A percentile compares a stretch with the other conserved stretches of the same genome.
Evolutionary conservation across 2,329 filamentous ascomycete species (phyloP).

Genomic region (Lachnellula arida): DNA sequence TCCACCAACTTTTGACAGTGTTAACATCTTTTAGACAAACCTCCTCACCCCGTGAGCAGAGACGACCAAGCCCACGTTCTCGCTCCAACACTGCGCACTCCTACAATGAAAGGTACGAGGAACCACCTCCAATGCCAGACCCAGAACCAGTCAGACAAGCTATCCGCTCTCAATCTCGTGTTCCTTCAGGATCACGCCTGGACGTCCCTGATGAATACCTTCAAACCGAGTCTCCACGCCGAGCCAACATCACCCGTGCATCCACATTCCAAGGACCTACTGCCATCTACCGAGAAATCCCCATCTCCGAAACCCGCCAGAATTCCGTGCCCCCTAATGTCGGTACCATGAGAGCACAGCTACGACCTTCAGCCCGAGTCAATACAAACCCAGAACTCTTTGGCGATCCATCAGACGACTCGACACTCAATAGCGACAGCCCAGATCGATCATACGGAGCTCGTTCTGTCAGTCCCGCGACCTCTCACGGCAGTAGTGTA

Average conservation of each 20-base stretch:
- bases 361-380: constrained; percentile 28
- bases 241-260: constrained; percentile 46
- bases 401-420: constrained; percentile 46
- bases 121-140: constrained; percentile 41
- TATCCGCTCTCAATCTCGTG: constrained; percentile 42
- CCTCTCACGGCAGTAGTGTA: constrained; percentile 46
- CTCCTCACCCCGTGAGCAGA: constrained; percentile 24
- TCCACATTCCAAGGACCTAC: constrained; percentile 56
- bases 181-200: constrained; percentile 24
- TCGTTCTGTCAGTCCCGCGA: constrained; percentile 49
- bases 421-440: constrained; percentile 43
- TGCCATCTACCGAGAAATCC: constrained; percentile 45
- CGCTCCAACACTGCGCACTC: constrained; percentile 62
- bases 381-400: constrained; percentile 40
- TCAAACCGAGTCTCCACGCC: constrained; percentile 31
- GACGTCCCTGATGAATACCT: constrained; percentile 27
- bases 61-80: constrained; percentile 36
- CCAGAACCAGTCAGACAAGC: constrained; percentile 41
- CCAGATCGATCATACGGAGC: constrained; percentile 45
- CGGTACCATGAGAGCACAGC: constrained; percentile 34
- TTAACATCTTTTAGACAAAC: constrained; percentile 18
- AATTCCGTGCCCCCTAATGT: constrained; percentile 44
- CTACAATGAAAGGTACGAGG: constrained; percentile 54
- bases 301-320: constrained; percentile 46
- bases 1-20: background rate